Conservation (phyloP, 2,329 filamentous ascomycete species). For the Pyrenophora teres region DNA sequence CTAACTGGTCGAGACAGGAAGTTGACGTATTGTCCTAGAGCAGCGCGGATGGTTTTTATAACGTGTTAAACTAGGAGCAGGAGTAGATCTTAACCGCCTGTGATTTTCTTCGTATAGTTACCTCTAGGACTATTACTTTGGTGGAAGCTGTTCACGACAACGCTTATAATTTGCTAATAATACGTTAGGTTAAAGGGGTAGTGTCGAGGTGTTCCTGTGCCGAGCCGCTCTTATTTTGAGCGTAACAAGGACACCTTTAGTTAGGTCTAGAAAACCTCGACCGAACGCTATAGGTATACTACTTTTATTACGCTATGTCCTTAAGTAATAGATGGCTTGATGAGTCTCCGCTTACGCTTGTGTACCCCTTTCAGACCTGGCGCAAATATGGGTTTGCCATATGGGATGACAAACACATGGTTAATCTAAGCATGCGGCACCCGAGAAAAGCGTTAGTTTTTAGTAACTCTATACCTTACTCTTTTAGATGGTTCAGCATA, state of each 20-base stretch:
- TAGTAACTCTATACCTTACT: constrained; percentile 3
- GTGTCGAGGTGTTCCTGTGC: background rate
- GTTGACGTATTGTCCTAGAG: background rate
- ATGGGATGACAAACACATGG: constrained; percentile 17
- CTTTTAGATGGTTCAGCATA: constrained; percentile 3
- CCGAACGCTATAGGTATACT: constrained; percentile 1
- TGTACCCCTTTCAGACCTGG: constrained; percentile 5
- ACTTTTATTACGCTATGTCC: constrained; percentile 2
- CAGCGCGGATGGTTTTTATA: constrained; percentile 3
- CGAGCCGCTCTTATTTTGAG: constrained; percentile 6
- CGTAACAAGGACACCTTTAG: constrained; percentile 8
- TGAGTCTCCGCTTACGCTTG: background rate
- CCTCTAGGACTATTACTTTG: background rate
- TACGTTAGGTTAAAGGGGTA: background rate
- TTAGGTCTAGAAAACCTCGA: constrained; percentile 10
- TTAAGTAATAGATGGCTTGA: constrained; percentile 2
- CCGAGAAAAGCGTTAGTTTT: background rate
- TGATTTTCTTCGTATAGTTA: constrained; percentile 4
- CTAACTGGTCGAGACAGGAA: background rate
- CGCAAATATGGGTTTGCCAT: constrained; percentile 15
- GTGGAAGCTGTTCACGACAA: background rate
- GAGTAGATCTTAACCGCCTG: constrained; percentile 5
- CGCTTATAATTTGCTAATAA: background rate
- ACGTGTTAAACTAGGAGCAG: background rate
- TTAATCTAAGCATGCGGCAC: constrained; percentile 11